Base-by-base conservation (phyloP, 768 basidiomycete genomes). In the Chalciporus piperatus region DNA sequence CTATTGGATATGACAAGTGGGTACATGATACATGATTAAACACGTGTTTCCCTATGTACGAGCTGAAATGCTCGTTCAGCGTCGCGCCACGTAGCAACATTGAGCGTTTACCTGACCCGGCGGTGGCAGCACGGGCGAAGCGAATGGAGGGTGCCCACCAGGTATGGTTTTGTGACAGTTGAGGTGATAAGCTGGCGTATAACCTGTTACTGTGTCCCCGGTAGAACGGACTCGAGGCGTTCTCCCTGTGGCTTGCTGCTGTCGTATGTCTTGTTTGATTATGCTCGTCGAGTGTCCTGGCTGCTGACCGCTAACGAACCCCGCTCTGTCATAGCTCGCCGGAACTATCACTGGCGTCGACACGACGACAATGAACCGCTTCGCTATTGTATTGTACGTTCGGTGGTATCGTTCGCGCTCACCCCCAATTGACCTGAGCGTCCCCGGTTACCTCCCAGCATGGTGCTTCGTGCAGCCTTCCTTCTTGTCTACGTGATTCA, bases 131-230 rank as follows among this genome's bases (percentile, higher is more conserved):
- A 12, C 47, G 17, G 8, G 40, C 37, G 32, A 47, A 44, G 13
- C 32, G 33, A 25, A 53, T 53, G 46, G 51, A 48, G 16, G 51
- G 41, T 37, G 51, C 51, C n/a, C 51, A 53, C 19, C 13, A 37
- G 44, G 50, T 51, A 20, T 35, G 50, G 4, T 11, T 16, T 25
- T 25, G 41, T 41, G 12, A 6, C 41, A 40, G 19, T 22, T 13
- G 2, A 10, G 33, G 12, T 33, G 6, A 9, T 33, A 33, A 5
- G 33, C 33, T 33, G 13, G 10, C 20, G 13, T 41, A 7, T 17
- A 14, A 22, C 20, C 20, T 41, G 11, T 17, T 19, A 2, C 33
- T 16, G 14, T 14, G 33, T n/a, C 27, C 10, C 28, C 11, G 28
- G 7, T 20, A 48, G 46, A 53, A 53, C 28, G 46, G 45, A 7